Base-by-base conservation (phyloP, 768 basidiomycete species). In the Amanita molliuscula region DNA sequence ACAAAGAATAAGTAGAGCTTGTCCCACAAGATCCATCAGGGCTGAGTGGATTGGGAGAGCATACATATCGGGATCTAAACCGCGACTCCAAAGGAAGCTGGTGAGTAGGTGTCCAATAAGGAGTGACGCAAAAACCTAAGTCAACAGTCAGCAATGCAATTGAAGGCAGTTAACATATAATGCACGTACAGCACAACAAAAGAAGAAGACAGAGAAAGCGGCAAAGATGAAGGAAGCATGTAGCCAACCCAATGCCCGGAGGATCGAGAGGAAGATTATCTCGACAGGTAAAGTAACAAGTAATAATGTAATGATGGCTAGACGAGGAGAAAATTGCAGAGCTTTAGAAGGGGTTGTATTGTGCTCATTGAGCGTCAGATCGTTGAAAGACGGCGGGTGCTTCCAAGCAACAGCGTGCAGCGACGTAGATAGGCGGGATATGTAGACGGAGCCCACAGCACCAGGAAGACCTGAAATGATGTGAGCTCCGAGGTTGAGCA, bases 11-110 rank as follows among this genome's bases (percentile, higher is more conserved):
- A 52, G 51, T 23, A 46, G 16, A n/a, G 25, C 9, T 46, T 52
- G 51, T 18, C 51, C 51, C 6, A 52, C 29, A 4, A 52, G 44
- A 29, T 52, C 51, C 51, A 52, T 52, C 37, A 90, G 60, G 0
- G 92, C 88, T 9, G 88, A 91, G 56, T 95, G 92, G 23, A 95
- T 78, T 6, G 93, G 93, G n/a, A 97, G 68, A 1, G 91, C 91
- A 62, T 95, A 94, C 67, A 87, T 82, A 62, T 97, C 93, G 4
- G 93, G 93, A 62, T 97, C 93, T 23, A 81, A 71, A 9, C 77
- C 71, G 49, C 71, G 79, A 0, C 76, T 75, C 91, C 92, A 95
- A 23, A 96, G 75, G 60, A 79, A 81, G 38, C 78, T 66, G 2
- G 91, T 93, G 44, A 93, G 69, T 9, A 61, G 57, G 44, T 72